Evolutionary conservation across 164 flowering plant genomes (phyloP).

Genomic region (Buxus sempervirens): DNA sequence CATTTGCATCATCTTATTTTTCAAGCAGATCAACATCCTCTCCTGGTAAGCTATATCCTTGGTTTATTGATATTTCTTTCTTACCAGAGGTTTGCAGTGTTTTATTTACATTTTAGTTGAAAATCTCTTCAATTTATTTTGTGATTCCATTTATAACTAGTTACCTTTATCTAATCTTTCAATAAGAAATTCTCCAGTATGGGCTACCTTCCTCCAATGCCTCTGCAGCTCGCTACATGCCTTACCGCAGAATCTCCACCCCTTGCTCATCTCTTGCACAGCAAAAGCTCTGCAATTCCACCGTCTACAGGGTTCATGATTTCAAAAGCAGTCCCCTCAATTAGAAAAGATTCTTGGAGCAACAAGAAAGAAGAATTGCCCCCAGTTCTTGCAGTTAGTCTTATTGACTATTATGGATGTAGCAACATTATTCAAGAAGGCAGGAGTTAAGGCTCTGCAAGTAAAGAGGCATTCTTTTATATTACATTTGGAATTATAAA

Average conservation of each 20-base stretch:
- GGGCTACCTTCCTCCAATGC: slow-evolving; percentile 76
- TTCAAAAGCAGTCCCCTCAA: slow-evolving; percentile 83
- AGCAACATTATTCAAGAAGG: slow-evolving; percentile 48
- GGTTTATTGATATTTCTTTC: too few species aligned
- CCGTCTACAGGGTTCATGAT: slow-evolving; percentile 86
- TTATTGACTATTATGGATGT: slow-evolving; percentile 83
- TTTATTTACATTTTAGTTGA: too few species aligned
- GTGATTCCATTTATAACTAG: too few species aligned
- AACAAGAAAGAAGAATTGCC: slow-evolving; percentile 83
- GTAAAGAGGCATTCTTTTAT: too few species aligned
- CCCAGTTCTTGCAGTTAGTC: slow-evolving; percentile 71
- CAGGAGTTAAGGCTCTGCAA: slow-evolving; percentile 25
- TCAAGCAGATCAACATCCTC: slow-evolving; percentile 65
- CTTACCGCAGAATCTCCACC: slow-evolving; percentile 97
- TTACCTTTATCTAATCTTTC: too few species aligned
- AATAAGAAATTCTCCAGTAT: slow-evolving; percentile 79
- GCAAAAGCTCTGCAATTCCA: slow-evolving; percentile 90
- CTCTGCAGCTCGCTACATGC: slow-evolving; percentile 92
- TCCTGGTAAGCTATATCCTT: slow-evolving; percentile 46
- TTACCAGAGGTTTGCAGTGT: too few species aligned
- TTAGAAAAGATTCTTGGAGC: slow-evolving; percentile 49
- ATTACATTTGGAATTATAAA: too few species aligned
- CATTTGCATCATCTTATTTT: slow-evolving; percentile 68
- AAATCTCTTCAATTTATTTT: slow-evolving; percentile 61
- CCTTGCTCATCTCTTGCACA: slow-evolving; percentile 94